A percentile compares a stretch with the other conserved stretches of the same genome.
Evolutionary conservation across 1,139 yeast genomes (phyloP).

Genomic region (Diutina mesorugosa): DNA sequence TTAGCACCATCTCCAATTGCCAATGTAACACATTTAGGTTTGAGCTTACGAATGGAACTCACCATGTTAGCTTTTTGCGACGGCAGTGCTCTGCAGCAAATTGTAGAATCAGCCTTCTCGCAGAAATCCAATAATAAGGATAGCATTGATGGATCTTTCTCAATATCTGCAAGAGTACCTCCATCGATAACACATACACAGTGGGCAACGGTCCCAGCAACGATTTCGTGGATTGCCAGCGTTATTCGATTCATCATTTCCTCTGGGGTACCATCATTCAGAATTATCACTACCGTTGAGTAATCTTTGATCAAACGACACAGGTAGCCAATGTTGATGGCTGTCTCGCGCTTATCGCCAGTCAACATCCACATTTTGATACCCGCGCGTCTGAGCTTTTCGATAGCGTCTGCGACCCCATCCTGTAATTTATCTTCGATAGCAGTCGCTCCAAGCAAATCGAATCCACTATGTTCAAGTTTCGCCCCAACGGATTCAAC

Average conservation of each 20-base stretch:
- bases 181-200: conserved; percentile 94
- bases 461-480: conserved; percentile 48
- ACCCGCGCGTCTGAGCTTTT: conserved; percentile 83
- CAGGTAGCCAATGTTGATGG: conserved; percentile 91
- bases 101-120: conserved; percentile 77
- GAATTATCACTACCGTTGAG: conserved; percentile 72
- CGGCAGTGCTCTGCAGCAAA: conserved; percentile 95
- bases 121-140: conserved; percentile 74
- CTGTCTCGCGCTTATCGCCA: conserved; percentile 96
- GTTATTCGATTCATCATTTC: conserved; percentile 40
- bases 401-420: conserved; percentile 92
- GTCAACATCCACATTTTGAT: conserved; percentile 97
- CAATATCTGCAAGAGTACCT: conserved; percentile 59
- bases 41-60: conserved; percentile 52
- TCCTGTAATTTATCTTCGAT: conserved; percentile 94
- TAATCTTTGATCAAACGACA: conserved; percentile 89
- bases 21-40: conserved; percentile 61
- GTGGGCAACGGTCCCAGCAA: conserved; percentile 72
- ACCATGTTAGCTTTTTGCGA: conserved; percentile 93
- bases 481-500: conserved; percentile 64
- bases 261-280: conserved; percentile 42
- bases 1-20: conserved; percentile 99
- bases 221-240: conserved; percentile 47
- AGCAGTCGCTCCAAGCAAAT: conserved; percentile 84
- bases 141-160: conserved; percentile 57